phyloP scores from a whole-genome alignment of 352 stramenopile genomes.

The Hyaloperonospora brassicae region DNA sequence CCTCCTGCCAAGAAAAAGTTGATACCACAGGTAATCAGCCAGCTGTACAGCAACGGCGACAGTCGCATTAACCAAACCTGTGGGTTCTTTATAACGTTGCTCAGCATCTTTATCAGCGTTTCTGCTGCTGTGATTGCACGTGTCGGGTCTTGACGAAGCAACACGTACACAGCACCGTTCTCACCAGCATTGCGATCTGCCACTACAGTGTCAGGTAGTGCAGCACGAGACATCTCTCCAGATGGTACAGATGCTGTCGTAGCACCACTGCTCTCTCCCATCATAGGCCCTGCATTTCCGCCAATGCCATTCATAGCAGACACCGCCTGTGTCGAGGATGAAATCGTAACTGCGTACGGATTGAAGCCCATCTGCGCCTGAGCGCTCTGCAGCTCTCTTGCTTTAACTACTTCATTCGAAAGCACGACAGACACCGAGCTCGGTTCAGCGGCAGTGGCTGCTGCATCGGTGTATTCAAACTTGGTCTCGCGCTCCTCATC shows the following conservation, averaged over 20 bases:
- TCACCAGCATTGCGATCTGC: slow-evolving; percentile 5
- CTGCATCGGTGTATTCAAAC: slow-evolving; percentile 26
- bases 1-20: slow-evolving; percentile 33
- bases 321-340: slow-evolving; percentile 48
- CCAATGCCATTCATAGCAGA: slow-evolving; percentile 52
- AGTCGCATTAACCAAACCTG: slow-evolving; percentile 24
- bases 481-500: slow-evolving; percentile 42
- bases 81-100: slow-evolving; percentile 55
- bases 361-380: slow-evolving; percentile 66
- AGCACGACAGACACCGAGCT: slow-evolving; percentile 25
- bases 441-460: slow-evolving; percentile 1
- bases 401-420: slow-evolving; percentile 58
- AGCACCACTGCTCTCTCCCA: not conserved
- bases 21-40: slow-evolving; percentile 1
- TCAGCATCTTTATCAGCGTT: slow-evolving; percentile 65
- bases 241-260: slow-evolving; percentile 18
- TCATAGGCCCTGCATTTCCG: not conserved
- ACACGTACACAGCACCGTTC: slow-evolving; percentile 49
- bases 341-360: slow-evolving; percentile 58
- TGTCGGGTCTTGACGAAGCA: slow-evolving; percentile 46
- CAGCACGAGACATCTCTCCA: slow-evolving; percentile 9
- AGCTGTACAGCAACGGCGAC: not conserved
- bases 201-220: not conserved
- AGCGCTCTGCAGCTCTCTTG: slow-evolving; percentile 43
- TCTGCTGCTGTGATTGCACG: slow-evolving; percentile 47